Conservation (phyloP, 495 filamentous ascomycete species). For the Trichoderma reesei region DNA sequence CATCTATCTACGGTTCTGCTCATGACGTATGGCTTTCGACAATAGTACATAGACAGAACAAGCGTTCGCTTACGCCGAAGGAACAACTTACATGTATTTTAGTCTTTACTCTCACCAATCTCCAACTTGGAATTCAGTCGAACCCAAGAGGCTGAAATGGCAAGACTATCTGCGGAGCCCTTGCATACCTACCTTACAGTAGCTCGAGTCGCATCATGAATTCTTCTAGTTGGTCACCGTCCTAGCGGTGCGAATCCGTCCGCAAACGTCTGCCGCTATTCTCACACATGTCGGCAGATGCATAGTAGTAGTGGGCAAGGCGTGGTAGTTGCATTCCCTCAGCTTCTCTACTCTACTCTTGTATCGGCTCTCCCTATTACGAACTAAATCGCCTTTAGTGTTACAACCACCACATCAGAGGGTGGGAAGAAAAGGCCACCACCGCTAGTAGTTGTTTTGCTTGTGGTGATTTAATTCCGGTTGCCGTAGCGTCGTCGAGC, state of each 20-base stretch:
- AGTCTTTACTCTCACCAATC: not conserved
- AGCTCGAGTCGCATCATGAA: too few relatives aligned
- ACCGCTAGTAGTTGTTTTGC: too few relatives aligned
- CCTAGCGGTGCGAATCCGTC: not conserved
- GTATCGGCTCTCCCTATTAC: too few relatives aligned
- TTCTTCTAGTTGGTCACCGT: not conserved
- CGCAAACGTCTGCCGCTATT: too few relatives aligned
- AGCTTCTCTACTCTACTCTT: not conserved
- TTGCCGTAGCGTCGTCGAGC: too few relatives aligned
- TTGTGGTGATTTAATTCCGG: too few relatives aligned
- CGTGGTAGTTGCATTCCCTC: too few relatives aligned
- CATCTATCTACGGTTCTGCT: not conserved
- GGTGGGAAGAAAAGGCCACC: too few relatives aligned
- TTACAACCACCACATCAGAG: too few relatives aligned
- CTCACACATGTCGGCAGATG: conserved; percentile 4
- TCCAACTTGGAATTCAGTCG: not conserved
- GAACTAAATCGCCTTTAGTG: too few relatives aligned
- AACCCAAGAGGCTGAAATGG: not conserved
- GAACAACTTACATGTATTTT: not conserved
- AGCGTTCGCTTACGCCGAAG: conserved; percentile 5
- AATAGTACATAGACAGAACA: too few relatives aligned
- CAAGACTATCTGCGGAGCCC: not conserved
- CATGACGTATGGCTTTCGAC: not conserved
- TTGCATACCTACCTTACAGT: not conserved
- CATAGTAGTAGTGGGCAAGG: not conserved